Conservation (phyloP, 2,329 filamentous ascomycete genomes). For the Fusarium chaquense region DNA sequence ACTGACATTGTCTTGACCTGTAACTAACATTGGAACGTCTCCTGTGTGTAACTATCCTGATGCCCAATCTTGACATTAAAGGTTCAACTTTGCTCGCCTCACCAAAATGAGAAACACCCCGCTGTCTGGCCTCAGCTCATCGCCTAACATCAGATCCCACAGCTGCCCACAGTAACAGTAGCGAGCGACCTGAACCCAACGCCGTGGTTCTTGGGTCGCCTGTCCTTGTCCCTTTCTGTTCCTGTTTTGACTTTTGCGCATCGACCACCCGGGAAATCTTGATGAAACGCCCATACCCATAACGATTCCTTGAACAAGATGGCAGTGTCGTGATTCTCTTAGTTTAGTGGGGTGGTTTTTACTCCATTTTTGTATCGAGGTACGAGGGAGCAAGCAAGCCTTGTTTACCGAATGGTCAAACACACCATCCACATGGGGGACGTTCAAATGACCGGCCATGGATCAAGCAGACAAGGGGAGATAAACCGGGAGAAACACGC, state of each 20-base stretch:
- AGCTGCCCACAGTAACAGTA: not conserved
- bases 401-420: not conserved
- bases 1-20: not conserved
- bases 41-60: not conserved
- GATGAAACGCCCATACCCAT: not conserved
- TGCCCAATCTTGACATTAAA: not conserved
- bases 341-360: not conserved
- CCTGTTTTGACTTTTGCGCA: not conserved
- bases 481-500: slow-evolving; percentile 3
- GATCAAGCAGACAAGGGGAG: not conserved
- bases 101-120: not conserved
- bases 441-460: not conserved
- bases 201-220: slow-evolving; percentile 19
- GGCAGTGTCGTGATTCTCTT: not conserved
- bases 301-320: not conserved
- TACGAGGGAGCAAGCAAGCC: slow-evolving; percentile 1
- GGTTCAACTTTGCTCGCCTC: slow-evolving; percentile 6
- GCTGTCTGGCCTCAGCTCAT: slow-evolving; percentile 16
- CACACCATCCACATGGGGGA: not conserved
- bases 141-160: not conserved
- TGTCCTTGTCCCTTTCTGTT: not conserved
- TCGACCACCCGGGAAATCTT: slow-evolving; percentile 4
- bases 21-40: not conserved
- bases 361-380: not conserved
- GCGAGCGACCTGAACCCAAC: slow-evolving; percentile 2